phyloP scores from a whole-genome alignment of 2,329 filamentous ascomycete species.

The Leptographium galeiforme region DNA sequence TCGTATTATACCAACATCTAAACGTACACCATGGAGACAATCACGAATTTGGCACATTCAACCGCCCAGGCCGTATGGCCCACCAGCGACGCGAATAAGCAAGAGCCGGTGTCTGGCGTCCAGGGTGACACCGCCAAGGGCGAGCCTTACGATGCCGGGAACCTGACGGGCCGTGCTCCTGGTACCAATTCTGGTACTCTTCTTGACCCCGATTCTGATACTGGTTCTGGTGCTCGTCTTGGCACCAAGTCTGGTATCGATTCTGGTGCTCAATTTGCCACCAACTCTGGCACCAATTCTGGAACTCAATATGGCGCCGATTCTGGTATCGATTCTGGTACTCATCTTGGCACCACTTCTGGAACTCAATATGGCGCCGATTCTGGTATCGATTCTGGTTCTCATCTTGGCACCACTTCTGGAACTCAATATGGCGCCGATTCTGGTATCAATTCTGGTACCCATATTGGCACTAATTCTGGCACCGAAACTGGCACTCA shows the following conservation, averaged over 20 bases:
- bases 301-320: neutral
- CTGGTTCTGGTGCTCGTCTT: neutral
- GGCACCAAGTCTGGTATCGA: neutral
- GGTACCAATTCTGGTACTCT: too few species aligned
- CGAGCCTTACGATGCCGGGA: slow-evolving; percentile 70
- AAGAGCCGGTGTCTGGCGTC: slow-evolving; percentile 61
- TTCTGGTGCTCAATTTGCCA: neutral
- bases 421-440: neutral
- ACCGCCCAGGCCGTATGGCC: slow-evolving; percentile 37
- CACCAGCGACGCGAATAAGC: slow-evolving; percentile 13
- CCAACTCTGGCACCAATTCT: too few species aligned
- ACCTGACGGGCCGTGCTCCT: slow-evolving; percentile 24
- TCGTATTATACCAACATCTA: neutral
- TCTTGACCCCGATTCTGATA: too few species aligned
- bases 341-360: too few species aligned
- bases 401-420: neutral
- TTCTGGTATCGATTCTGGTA: neutral
- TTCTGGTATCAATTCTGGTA: neutral
- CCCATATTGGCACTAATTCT: neutral
- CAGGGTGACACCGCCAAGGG: slow-evolving; percentile 51
- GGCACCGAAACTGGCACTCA: neutral
- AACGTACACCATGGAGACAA: slow-evolving; percentile 42
- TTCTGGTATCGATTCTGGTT: neutral
- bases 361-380: too few species aligned
- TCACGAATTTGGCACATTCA: slow-evolving; percentile 40